Conservation (phyloP, 345 rosid species). For the Populus pruinosa region DNA sequence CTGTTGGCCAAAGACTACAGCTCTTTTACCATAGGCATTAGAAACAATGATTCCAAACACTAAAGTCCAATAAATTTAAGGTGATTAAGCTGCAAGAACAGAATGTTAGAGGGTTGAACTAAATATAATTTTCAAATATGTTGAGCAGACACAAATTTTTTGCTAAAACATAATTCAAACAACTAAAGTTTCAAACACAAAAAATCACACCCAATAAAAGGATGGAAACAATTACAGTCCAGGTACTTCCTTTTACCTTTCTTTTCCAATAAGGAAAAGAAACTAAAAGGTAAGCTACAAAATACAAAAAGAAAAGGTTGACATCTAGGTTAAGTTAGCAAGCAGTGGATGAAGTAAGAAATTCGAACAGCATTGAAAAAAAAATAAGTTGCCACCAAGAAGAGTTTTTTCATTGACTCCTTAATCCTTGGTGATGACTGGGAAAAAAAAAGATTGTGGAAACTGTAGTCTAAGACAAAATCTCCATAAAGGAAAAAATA, state of each 20-base stretch:
- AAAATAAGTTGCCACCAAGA: not conserved
- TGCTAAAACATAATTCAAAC: not conserved
- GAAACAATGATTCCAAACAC: not conserved
- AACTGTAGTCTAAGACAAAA: not conserved
- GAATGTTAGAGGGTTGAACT: not conserved
- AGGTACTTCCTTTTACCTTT: not conserved
- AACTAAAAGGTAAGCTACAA: not conserved
- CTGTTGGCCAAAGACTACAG: not conserved
- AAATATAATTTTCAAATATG: not conserved
- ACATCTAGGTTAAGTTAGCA: not conserved
- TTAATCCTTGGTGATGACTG: not conserved
- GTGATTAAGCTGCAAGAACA: not conserved
- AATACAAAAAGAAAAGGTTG: not conserved
- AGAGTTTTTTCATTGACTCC: not conserved
- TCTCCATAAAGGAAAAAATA: not conserved
- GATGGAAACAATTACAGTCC: not conserved
- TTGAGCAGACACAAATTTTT: not conserved
- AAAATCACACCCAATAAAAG: not conserved
- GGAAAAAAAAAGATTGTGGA: not conserved
- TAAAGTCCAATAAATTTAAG: not conserved
- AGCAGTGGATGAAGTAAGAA: not conserved
- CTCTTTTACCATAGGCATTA: not conserved
- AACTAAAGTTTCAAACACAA: not conserved
- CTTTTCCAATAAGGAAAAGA: not conserved
- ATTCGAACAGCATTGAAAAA: not conserved